These are phyloP conservation scores for Pichia nanzhaoensis DNA, from an alignment of 805 yeast genomes.

Conservation along the genomic window DNA sequence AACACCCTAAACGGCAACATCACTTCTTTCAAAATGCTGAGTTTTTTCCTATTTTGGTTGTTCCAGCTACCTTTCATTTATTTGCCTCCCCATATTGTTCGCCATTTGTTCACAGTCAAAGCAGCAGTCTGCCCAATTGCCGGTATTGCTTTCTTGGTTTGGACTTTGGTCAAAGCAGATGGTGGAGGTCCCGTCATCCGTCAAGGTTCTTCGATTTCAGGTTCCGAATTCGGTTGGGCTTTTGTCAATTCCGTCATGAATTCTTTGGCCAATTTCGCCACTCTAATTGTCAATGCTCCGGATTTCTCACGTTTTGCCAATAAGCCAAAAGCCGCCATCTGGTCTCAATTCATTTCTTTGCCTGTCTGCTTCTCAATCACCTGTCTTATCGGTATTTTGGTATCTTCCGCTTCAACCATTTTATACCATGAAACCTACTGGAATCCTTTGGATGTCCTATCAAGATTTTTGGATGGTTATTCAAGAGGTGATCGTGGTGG, in stretches of 20 bases:
- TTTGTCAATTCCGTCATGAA: conserved; percentile 74
- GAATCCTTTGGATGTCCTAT: conserved; percentile 78
- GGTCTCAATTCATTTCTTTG: conserved; percentile 57
- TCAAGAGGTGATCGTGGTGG: conserved; percentile 67
- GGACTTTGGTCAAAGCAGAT: conserved; percentile 76
- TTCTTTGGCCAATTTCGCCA: conserved; percentile 78
- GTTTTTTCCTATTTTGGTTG: conserved; percentile 79
- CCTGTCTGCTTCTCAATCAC: conserved; percentile 77
- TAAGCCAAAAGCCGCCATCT: conserved; percentile 42
- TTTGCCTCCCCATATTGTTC: conserved; percentile 73
- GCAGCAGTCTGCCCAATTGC: conserved; percentile 76
- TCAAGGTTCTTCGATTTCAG: conserved; percentile 45
- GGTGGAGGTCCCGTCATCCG: conserved; percentile 72
- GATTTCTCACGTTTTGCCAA: conserved; percentile 82
- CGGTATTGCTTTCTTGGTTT: conserved; percentile 73
- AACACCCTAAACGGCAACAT: conserved; percentile 50
- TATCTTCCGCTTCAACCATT: conserved; percentile 68
- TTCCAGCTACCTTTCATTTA: conserved; percentile 73
- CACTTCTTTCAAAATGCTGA: conserved; percentile 64
- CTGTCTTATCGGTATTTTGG: conserved; percentile 77
- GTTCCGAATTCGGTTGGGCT: conserved; percentile 73
- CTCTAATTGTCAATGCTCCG: conserved; percentile 83
- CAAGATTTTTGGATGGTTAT: conserved; percentile 49
- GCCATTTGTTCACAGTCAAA: conserved; percentile 79
- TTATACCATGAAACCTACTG: conserved; percentile 67